Base-by-base conservation (phyloP, 1,284 basidiomycete genomes). In the Cutaneotrichosporon sp. region DNA sequence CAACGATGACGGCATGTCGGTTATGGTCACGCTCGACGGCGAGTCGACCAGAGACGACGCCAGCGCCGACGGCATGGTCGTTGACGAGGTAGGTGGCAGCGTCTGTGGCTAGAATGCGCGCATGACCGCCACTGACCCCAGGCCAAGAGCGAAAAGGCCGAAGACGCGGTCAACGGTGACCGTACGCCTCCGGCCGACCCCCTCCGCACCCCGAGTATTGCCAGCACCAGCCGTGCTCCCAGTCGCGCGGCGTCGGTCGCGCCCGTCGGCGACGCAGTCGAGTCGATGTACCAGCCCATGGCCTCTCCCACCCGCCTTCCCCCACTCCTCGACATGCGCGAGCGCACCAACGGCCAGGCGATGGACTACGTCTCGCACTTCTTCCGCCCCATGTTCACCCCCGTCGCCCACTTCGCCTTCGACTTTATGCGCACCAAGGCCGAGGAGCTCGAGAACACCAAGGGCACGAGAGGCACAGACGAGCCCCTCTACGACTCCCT, bases 371-470 rank as follows among this genome's bases (percentile, higher is more conserved):
- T 78, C 43, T 69, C 68, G 8, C 16, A 29, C 14, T 78, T 75
- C 74, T 66, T 78, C n/a, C 61, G 65, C 31, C 70, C 70, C 0
- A 62, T 78, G 20, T 72, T 73, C 63, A 63, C 62, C 1, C 72
- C 73, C 1, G 45, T 78, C 16, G 72, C 75, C 2, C 38, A 66
- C 18, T 71, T 63, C 57, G 68, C 66, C 0, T 38, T 74, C 18
- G 54, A 59, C 5, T 46, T 67, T 18, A 59, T 76, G 43, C 54
- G 54, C 33, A 38, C 22, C 18, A 58, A 53, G 33, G 53, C 52
- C 24, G 20, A n/a, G 33, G 57, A 55, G 38, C 22, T 50, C 18
- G 27, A 24, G 13, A 22, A 25, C 5, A 33, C 36, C 14, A 33
- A 36, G 31, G 57, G 29, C 24, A 29, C 20, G 14, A 31, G 47